Base-by-base conservation (phyloP, 805 yeast genomes). In the Yarrowia alimentaria region DNA sequence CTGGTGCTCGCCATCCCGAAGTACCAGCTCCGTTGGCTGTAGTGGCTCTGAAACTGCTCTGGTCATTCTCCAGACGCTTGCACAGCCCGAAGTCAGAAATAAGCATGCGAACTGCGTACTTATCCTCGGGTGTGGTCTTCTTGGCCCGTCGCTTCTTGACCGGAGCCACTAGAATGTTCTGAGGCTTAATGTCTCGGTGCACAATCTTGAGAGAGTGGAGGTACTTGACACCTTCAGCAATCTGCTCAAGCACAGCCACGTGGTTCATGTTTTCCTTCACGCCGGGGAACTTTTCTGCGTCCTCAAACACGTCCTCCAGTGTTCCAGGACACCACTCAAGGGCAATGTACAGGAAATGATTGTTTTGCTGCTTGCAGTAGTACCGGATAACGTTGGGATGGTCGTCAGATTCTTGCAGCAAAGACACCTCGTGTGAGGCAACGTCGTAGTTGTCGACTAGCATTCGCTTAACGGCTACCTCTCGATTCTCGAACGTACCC, bases 1-100 rank as follows among this genome's bases (percentile, higher is more conserved):
- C 99, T 0, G 99, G 99, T 0, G 99, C 98, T 59, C 97, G 77
- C 99, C 99, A 93, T 3, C 99, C 99, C 3, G 93, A 79, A 0
- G 99, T 93, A 1, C 99, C 99, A 0, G 97, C 95, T 26, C 95
- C 94, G 60, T 88, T 82, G 25, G 87, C 89, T 0, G 93, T 83
- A 0, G 96, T 91, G 0, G 96, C 95, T 55, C 91, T 76, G 65
- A 91, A 91, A 1, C 96, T 86, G 1, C 95, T 85, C 65, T 93
- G 96, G 59, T 89, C 98, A 12, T 81, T 79, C 55, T 93, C 99
- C 47, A 93, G 69, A 61, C 85, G 85, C 63, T 91, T 90, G 64
- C 99, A 93, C 7, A 93, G 75, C 0, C 99, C 99, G 69, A 93
- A 93, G 66, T 93, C 99, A 1, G 97, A 89, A 20, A 93, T 90